Evolutionary conservation across 805 yeast species (phyloP).

Genomic region (Danielia reshetovae): DNA sequence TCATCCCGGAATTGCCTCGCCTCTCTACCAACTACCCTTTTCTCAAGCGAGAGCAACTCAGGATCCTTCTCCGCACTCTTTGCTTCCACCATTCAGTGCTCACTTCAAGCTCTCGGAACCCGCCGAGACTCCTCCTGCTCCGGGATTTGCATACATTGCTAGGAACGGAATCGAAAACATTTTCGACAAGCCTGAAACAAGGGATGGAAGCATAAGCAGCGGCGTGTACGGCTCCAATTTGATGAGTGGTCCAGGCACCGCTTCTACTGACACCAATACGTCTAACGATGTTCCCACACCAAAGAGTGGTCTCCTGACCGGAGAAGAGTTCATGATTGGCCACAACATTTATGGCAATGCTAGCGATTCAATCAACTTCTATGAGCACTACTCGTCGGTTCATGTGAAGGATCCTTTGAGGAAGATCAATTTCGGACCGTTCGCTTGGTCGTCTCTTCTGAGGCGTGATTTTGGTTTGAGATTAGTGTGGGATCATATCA

Average conservation of each 20-base stretch:
- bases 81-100: background rate
- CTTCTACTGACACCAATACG: background rate
- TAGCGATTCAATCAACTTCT: conserved; percentile 18
- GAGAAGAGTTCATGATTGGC: conserved; percentile 10
- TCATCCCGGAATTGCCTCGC: background rate
- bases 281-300: background rate
- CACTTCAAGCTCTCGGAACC: background rate
- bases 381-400: conserved; percentile 24
- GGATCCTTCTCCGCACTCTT: background rate
- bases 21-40: too few species aligned
- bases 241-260: background rate
- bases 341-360: conserved; percentile 6
- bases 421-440: conserved; percentile 36
- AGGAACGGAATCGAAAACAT: background rate
- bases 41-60: too few species aligned
- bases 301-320: conserved; percentile 1
- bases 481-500: conserved; percentile 31
- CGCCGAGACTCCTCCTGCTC: background rate
- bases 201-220: background rate
- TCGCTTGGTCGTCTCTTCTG: conserved; percentile 36
- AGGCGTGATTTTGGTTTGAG: conserved; percentile 29
- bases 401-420: conserved; percentile 26
- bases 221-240: background rate
- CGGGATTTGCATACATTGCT: too few species aligned
- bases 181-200: background rate